Percentiles rank a stretch among this genome's conserved stretches.
phyloP scores from a whole-genome alignment of 169 alveolate species.

The Toxoplasma gondii region DNA sequence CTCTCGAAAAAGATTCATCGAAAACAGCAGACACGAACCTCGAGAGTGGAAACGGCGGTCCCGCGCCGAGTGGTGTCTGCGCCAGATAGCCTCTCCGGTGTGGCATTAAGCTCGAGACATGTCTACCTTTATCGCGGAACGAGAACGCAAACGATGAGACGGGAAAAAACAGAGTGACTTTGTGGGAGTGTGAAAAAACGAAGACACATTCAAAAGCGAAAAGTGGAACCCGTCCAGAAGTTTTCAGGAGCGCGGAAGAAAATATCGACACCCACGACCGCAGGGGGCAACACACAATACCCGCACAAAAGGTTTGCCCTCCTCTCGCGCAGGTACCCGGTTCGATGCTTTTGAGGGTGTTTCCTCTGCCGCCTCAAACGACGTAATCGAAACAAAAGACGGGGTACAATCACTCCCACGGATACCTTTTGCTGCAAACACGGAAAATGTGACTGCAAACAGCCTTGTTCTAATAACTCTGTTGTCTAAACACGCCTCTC shows the following conservation, averaged over 20 bases:
- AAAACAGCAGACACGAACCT: neutral
- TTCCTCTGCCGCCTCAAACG: neutral
- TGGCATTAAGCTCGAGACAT: neutral
- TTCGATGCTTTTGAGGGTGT: neutral
- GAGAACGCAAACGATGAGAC: neutral
- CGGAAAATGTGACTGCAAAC: no score
- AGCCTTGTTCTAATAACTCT: no score
- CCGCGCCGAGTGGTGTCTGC: neutral
- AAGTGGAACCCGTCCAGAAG: no score
- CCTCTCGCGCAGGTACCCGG: neutral
- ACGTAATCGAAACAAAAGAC: neutral
- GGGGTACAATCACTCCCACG: no score
- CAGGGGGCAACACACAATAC: no score
- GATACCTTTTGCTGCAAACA: no score
- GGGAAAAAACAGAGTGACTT: neutral
- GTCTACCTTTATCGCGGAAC: neutral
- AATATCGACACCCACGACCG: no score
- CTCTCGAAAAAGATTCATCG: neutral
- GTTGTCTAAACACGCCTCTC: no score
- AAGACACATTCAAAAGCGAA: no score
- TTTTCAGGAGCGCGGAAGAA: no score
- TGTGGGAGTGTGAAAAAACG: neutral
- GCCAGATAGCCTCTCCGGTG: conserved; percentile 2
- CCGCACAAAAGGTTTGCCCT: neutral
- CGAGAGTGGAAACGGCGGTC: neutral